A percentile compares a stretch with the other conserved stretches of the same genome.
Conservation (phyloP, 2,329 filamentous ascomycete species). For the Colletotrichum sp. region DNA sequence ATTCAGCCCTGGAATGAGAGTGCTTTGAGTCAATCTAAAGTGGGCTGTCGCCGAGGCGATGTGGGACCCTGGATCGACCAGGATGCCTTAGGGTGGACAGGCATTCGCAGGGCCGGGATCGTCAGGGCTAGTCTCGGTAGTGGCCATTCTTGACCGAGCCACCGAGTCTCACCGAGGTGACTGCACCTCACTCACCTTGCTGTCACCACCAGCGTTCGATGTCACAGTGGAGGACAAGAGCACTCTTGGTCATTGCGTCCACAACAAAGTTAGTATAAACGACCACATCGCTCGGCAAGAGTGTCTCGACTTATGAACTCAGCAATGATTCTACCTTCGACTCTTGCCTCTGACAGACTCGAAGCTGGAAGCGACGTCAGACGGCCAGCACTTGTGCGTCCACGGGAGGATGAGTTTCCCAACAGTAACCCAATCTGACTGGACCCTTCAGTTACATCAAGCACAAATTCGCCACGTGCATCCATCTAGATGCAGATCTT, state of each 20-base stretch:
- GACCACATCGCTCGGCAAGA: neutral
- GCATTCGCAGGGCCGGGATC: neutral
- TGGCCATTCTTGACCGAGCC: neutral
- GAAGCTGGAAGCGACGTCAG: neutral
- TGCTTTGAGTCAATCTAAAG: neutral
- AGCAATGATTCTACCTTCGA: neutral
- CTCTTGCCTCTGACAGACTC: neutral
- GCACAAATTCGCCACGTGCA: neutral
- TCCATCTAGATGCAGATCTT: neutral
- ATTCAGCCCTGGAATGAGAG: neutral
- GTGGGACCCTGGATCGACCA: neutral
- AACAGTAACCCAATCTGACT: neutral
- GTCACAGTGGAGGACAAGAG: neutral
- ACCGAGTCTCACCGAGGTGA: neutral
- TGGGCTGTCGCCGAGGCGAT: neutral
- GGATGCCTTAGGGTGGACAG: neutral
- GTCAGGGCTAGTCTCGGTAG: neutral
- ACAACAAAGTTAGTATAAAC: neutral
- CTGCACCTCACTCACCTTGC: neutral
- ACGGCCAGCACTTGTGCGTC: neutral
- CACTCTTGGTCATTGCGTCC: neutral
- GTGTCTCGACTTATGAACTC: neutral
- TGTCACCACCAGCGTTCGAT: neutral
- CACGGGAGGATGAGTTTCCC: neutral
- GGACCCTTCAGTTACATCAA: neutral